Percentiles rank a stretch among this genome's conserved stretches.
phyloP scores from a whole-genome alignment of 768 basidiomycete genomes.

The Kwoniella bestiolae region DNA sequence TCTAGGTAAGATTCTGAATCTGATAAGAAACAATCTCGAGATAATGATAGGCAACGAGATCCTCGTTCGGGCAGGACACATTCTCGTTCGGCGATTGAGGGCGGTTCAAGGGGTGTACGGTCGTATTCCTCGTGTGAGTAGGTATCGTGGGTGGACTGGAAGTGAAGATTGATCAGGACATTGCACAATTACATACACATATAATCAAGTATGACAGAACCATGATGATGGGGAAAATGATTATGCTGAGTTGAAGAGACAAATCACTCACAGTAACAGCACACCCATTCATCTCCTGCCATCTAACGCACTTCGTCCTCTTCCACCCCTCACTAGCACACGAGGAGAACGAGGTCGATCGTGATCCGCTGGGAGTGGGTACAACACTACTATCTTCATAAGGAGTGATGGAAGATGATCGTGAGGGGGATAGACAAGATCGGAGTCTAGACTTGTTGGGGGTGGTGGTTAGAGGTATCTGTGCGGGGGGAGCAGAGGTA shows the following conservation, averaged over 20 bases:
- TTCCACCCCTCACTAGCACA: slow-evolving; percentile 34
- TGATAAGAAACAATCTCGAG: slow-evolving; percentile 19
- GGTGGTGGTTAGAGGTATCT: too few species aligned
- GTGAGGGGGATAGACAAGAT: slow-evolving; percentile 27
- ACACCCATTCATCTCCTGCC: slow-evolving; percentile 42
- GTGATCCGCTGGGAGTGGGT: slow-evolving; percentile 22
- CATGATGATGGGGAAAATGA: too few species aligned
- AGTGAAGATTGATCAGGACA: background rate
- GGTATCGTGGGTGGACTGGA: slow-evolving; percentile 59
- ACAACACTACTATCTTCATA: background rate
- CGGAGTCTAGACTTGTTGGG: slow-evolving; percentile 10
- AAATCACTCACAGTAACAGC: slow-evolving; percentile 43
- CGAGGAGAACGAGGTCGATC: slow-evolving; percentile 36
- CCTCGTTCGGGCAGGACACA: slow-evolving; percentile 80
- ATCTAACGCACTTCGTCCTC: slow-evolving; percentile 40
- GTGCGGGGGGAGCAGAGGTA: background rate
- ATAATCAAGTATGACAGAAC: background rate
- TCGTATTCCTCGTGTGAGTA: slow-evolving; percentile 67
- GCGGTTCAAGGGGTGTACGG: slow-evolving; percentile 73
- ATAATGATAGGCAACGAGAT: slow-evolving; percentile 47
- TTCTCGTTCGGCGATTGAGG: slow-evolving; percentile 61
- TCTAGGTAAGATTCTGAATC: slow-evolving; percentile 12
- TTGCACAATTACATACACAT: background rate
- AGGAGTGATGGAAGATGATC: slow-evolving; percentile 9
- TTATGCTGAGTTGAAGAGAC: too few species aligned